These are phyloP conservation scores for Neoboletus subvelutipes DNA, from an alignment of 768 basidiomycete genomes.

Conservation along the genomic window DNA sequence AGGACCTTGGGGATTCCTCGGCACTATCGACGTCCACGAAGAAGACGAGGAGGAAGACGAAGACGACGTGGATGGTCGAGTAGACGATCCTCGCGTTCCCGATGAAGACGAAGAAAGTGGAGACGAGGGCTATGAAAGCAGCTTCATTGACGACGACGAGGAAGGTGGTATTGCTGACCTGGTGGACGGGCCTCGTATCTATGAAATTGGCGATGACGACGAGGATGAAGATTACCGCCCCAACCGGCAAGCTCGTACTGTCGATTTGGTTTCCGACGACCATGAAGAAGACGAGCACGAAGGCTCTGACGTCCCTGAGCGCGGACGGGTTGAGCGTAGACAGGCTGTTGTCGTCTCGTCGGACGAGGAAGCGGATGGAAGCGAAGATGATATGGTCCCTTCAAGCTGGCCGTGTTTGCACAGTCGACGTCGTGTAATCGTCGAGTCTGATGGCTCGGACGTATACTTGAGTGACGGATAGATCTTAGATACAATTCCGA, in stretches of 20 bases:
- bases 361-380: slow-evolving; percentile 18
- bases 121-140: slow-evolving; percentile 48
- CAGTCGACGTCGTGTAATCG: neutral
- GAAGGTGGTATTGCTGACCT: neutral
- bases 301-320: neutral
- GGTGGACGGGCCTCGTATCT: slow-evolving; percentile 20
- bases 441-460: slow-evolving; percentile 28
- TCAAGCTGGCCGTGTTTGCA: neutral
- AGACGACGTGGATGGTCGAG: slow-evolving; percentile 2
- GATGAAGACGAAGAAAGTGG: slow-evolving; percentile 26
- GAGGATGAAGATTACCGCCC: slow-evolving; percentile 9
- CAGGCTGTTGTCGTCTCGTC: slow-evolving; percentile 8
- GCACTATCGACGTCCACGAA: slow-evolving; percentile 22
- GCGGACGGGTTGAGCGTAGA: neutral
- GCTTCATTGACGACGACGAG: slow-evolving; percentile 56
- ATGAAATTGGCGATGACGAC: slow-evolving; percentile 21
- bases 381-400: neutral
- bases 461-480: slow-evolving; percentile 8
- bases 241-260: neutral
- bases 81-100: slow-evolving; percentile 2
- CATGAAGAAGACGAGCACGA: slow-evolving; percentile 7
- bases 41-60: slow-evolving; percentile 24
- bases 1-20: slow-evolving; percentile 18
- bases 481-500: neutral
- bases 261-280: slow-evolving; percentile 16